A percentile compares a stretch with the other conserved stretches of the same genome.
These are phyloP conservation scores for Phyllosticta ampelicida DNA, from an alignment of 2,329 filamentous ascomycete genomes.

Conservation along the genomic window DNA sequence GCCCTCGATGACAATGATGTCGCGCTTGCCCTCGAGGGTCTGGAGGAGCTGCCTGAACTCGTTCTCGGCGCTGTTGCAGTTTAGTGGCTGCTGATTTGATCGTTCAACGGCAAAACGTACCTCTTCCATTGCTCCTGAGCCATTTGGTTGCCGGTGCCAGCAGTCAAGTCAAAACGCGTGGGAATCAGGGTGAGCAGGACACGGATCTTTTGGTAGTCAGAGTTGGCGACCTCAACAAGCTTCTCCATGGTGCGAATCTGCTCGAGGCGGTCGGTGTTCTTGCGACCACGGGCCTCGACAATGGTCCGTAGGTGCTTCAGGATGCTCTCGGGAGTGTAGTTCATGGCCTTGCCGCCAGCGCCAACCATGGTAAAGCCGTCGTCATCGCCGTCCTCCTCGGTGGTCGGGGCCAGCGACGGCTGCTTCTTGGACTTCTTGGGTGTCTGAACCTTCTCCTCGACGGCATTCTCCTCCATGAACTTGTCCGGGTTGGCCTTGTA, in stretches of 20 bases:
- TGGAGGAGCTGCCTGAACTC: conserved; percentile 70
- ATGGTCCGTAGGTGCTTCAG: conserved; percentile 92
- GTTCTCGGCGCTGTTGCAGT: conserved; percentile 52
- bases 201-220: conserved; percentile 87
- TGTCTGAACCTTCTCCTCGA: conserved; percentile 49
- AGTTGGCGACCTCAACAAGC: conserved; percentile 76
- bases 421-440: conserved; percentile 40
- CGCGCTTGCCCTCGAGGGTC: conserved; percentile 66
- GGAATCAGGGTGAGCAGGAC: conserved; percentile 86
- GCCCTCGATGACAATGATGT: conserved; percentile 78
- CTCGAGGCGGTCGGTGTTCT: conserved; percentile 91
- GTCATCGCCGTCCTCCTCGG: conserved; percentile 51
- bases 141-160: conserved; percentile 73
- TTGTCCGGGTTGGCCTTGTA: conserved; percentile 77
- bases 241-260: conserved; percentile 98
- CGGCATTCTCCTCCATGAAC: conserved; percentile 78
- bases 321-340: conserved; percentile 95
- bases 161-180: conserved; percentile 85
- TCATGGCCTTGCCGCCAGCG: conserved; percentile 75
- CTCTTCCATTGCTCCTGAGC: conserved; percentile 93
- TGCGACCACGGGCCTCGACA: conserved; percentile 92
- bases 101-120: conserved; percentile 22
- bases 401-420: conserved; percentile 40
- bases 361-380: conserved; percentile 85
- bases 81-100: neutral